Conservation (phyloP, 1,139 yeast species). For the Meyerozyma carpophila region DNA sequence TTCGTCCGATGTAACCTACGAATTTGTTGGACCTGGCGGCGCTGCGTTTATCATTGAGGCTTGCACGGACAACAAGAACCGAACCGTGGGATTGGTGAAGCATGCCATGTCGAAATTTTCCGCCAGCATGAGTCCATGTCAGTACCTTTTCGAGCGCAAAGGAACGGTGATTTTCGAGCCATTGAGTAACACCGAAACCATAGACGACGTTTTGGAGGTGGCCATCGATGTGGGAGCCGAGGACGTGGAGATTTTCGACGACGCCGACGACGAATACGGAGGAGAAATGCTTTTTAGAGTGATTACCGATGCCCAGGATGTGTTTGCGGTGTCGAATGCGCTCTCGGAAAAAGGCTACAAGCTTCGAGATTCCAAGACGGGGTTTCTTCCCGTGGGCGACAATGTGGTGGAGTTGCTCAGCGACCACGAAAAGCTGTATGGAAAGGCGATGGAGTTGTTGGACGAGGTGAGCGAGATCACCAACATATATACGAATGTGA, state of each 20-base stretch:
- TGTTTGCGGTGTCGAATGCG: constrained; percentile 55
- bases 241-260: constrained; percentile 57
- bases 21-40: constrained; percentile 91
- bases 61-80: constrained; percentile 78
- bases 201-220: constrained; percentile 66
- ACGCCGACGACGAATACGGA: constrained; percentile 36
- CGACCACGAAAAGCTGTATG: constrained; percentile 46
- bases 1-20: constrained; percentile 55
- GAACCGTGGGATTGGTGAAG: constrained; percentile 74
- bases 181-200: constrained; percentile 30
- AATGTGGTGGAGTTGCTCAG: constrained; percentile 50
- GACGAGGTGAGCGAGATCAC: constrained; percentile 81
- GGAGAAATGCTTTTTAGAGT: constrained; percentile 32
- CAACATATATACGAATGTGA: constrained; percentile 61
- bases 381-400: constrained; percentile 62
- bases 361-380: constrained; percentile 67
- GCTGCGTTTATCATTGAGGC: constrained; percentile 82
- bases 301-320: constrained; percentile 57
- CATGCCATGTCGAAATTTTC: constrained; percentile 67
- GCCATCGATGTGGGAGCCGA: constrained; percentile 81
- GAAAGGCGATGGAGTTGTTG: constrained; percentile 54
- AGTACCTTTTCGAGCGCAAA: constrained; percentile 67
- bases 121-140: constrained; percentile 73
- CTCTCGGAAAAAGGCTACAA: constrained; percentile 51
- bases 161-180: constrained; percentile 61